Conservation (phyloP, 179 eudicot genomes). For the Heliamphora pulchella region DNA sequence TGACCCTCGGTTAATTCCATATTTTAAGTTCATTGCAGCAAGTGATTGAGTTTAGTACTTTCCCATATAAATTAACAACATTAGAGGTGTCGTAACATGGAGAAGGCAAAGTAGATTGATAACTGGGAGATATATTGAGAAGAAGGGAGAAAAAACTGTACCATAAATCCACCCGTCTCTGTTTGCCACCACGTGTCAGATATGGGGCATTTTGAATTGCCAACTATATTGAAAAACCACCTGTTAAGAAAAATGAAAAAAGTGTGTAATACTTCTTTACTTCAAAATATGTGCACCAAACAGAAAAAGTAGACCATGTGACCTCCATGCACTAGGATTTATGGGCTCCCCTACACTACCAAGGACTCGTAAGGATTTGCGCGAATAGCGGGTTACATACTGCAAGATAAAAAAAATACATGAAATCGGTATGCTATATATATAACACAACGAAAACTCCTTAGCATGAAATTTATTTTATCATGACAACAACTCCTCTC, state of each 20-base stretch:
- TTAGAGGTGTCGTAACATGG: neutral
- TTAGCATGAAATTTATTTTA: neutral
- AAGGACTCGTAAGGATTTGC: constrained; percentile 87
- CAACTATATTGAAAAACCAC: constrained; percentile 90
- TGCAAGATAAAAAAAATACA: constrained; percentile 30
- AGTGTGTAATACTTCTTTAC: neutral
- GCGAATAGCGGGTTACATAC: constrained; percentile 79
- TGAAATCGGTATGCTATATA: constrained; percentile 11
- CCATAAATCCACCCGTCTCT: constrained; percentile 99
- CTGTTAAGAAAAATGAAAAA: constrained; percentile 29
- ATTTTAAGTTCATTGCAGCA: constrained; percentile 9
- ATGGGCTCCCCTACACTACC: constrained; percentile 99
- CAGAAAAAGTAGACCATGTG: constrained; percentile 6
- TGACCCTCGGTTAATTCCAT: neutral
- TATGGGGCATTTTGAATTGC: constrained; percentile 87
- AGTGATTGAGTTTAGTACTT: neutral
- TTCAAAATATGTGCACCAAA: constrained; percentile 3
- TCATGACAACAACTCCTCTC: neutral
- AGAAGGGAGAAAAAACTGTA: constrained; percentile 19
- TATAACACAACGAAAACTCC: neutral
- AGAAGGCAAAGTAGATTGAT: neutral
- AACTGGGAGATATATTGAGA: neutral
- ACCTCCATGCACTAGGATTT: constrained; percentile 99
- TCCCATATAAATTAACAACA: neutral
- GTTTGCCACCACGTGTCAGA: constrained; percentile 99